Percentiles rank a stretch among this genome's conserved stretches.
phyloP scores from a whole-genome alignment of 257 asterid genomes.

The Ehretia macrophylla region DNA sequence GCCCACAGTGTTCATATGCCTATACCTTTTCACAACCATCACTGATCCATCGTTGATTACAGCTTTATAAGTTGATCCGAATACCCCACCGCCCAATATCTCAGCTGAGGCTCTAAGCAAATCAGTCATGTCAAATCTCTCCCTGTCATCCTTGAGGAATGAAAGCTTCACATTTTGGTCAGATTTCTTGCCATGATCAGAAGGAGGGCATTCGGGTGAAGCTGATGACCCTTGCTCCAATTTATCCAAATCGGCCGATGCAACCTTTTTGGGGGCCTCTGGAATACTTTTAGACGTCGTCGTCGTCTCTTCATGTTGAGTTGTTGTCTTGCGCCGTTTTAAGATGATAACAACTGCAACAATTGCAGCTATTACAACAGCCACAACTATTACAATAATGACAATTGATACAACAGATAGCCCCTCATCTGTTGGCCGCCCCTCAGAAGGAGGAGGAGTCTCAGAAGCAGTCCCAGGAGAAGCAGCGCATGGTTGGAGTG shows the following conservation, averaged over 20 bases:
- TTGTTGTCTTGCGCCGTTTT: slow-evolving; percentile 22
- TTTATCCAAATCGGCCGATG: slow-evolving; percentile 30
- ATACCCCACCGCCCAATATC: slow-evolving; percentile 73
- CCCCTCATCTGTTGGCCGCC: neutral
- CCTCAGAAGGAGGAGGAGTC: too few relatives aligned
- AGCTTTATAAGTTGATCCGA: slow-evolving; percentile 84
- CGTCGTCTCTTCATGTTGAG: slow-evolving; percentile 12
- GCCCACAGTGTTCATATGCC: slow-evolving; percentile 72
- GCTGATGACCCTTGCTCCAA: slow-evolving; percentile 44
- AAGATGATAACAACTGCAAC: slow-evolving; percentile 46
- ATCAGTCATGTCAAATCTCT: slow-evolving; percentile 68
- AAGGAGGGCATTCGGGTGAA: slow-evolving; percentile 20
- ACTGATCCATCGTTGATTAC: slow-evolving; percentile 36
- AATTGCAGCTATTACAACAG: slow-evolving; percentile 34
- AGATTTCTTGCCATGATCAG: slow-evolving; percentile 14
- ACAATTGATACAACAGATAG: slow-evolving; percentile 31
- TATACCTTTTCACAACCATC: slow-evolving; percentile 81
- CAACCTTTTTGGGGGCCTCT: slow-evolving; percentile 1
- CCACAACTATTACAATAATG: slow-evolving; percentile 28
- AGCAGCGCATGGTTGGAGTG: slow-evolving; percentile 44
- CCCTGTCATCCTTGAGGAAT: slow-evolving; percentile 50
- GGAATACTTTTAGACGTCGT: too few relatives aligned
- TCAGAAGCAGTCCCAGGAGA: neutral
- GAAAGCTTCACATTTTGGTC: slow-evolving; percentile 52
- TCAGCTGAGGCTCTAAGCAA: slow-evolving; percentile 88